Percentiles rank a stretch among this genome's conserved stretches.
phyloP scores from a whole-genome alignment of 2,329 filamentous ascomycete genomes.

The Zasmidium angulare region DNA sequence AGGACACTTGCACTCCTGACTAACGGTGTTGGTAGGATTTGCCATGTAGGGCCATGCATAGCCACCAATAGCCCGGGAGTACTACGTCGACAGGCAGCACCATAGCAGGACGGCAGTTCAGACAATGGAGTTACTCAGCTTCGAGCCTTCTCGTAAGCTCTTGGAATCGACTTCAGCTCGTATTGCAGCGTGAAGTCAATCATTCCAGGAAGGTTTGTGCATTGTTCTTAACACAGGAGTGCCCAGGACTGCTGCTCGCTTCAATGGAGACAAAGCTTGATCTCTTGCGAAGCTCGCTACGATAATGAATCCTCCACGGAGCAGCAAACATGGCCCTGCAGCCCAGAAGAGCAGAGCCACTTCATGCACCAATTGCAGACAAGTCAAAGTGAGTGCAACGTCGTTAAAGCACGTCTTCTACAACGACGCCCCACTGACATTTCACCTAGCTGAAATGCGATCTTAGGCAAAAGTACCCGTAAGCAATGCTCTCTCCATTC shows the following conservation, averaged over 20 bases:
- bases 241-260: neutral
- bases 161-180: neutral
- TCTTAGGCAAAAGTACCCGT: conserved; percentile 1
- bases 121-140: neutral
- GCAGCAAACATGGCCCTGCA: neutral
- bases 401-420: neutral
- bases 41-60: neutral
- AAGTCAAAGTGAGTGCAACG: conserved; percentile 3
- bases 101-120: neutral
- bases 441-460: conserved; percentile 1
- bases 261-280: neutral
- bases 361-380: conserved; percentile 3
- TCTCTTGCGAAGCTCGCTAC: neutral
- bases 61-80: neutral
- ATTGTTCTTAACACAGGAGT: neutral
- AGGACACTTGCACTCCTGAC: too few relatives aligned
- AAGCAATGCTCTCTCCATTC: neutral
- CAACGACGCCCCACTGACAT: neutral
- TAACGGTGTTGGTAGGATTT: neutral
- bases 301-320: neutral
- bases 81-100: neutral
- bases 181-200: neutral
- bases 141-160: neutral
- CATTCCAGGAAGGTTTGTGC: neutral
- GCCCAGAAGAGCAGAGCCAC: neutral